A percentile compares a stretch with the other conserved stretches of the same genome.
phyloP scores from a whole-genome alignment of 2,329 filamentous ascomycete genomes.

The Bipolaris bicolor region DNA sequence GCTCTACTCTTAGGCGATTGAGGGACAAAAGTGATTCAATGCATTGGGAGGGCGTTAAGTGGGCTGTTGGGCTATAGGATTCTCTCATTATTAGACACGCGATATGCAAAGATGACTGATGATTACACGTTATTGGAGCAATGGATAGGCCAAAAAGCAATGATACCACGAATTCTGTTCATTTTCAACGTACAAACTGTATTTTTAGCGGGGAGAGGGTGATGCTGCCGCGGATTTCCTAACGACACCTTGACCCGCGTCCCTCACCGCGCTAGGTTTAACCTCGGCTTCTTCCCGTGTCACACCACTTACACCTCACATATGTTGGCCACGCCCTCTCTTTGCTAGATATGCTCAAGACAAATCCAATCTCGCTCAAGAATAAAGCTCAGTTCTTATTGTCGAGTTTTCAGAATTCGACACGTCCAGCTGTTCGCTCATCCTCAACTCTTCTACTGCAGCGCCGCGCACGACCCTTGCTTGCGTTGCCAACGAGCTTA shows the following conservation, averaged over 20 bases:
- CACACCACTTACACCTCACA: constrained; percentile 21
- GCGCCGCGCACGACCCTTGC: background rate
- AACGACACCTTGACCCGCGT: background rate
- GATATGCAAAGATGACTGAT: constrained; percentile 30
- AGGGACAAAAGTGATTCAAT: constrained; percentile 15
- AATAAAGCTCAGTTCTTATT: constrained; percentile 7
- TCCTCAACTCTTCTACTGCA: background rate
- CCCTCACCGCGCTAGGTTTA: constrained; percentile 16
- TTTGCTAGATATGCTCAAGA: constrained; percentile 36
- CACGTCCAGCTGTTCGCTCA: background rate
- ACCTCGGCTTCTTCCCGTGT: constrained; percentile 47
- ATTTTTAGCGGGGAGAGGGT: background rate
- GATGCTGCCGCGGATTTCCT: constrained; percentile 9
- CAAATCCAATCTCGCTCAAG: constrained; percentile 16
- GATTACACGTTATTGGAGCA: constrained; percentile 24
- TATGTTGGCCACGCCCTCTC: constrained; percentile 17
- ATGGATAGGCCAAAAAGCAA: constrained; percentile 43
- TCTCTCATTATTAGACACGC: constrained; percentile 26
- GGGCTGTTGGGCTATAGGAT: constrained; percentile 13
- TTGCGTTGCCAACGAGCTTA: background rate
- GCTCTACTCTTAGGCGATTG: constrained; percentile 76
- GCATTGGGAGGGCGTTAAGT: constrained; percentile 43
- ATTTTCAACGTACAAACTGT: background rate
- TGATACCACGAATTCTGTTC: constrained; percentile 42
- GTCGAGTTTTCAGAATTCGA: background rate